Evolutionary conservation across 305 asterid genomes (phyloP).

Genomic region (Rubia peregrina): DNA sequence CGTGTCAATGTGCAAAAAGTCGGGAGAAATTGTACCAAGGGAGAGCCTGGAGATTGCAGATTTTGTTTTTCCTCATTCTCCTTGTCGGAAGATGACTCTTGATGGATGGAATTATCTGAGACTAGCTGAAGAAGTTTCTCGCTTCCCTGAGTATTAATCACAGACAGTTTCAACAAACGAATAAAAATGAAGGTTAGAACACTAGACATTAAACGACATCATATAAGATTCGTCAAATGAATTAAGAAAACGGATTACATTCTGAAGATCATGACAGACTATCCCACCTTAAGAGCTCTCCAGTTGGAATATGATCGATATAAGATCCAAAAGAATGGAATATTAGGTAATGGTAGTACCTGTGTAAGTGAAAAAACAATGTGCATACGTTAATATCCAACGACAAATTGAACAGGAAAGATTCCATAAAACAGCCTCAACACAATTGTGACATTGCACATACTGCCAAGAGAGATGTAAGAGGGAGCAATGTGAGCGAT

Average conservation of each 20-base stretch:
- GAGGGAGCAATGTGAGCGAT: conserved; percentile 71
- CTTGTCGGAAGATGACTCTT: conserved; percentile 24
- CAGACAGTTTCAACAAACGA: conserved; percentile 2
- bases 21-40: conserved; percentile 41
- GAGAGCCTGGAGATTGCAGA: conserved; percentile 24
- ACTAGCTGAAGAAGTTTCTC: conserved; percentile 74
- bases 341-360: conserved; percentile 98
- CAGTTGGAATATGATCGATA: conserved; percentile 96
- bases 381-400: neutral
- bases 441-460: conserved; percentile 5
- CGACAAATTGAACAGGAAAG: neutral
- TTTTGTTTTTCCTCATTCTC: conserved; percentile 22
- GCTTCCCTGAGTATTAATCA: conserved; percentile 62
- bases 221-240: neutral
- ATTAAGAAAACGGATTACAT: neutral
- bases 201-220: neutral
- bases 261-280: neutral
- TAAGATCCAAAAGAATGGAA: conserved; percentile 90
- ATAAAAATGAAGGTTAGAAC: conserved; percentile 1
- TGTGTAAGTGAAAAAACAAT: conserved; percentile 23
- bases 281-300: conserved; percentile 87
- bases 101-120: conserved; percentile 40
- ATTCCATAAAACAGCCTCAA: conserved; percentile 6
- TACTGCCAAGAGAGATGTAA: conserved; percentile 73
- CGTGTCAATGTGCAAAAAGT: neutral